Evolutionary conservation across 1,284 basidiomycete genomes (phyloP).

Genomic region (Cystodermella granulosa): DNA sequence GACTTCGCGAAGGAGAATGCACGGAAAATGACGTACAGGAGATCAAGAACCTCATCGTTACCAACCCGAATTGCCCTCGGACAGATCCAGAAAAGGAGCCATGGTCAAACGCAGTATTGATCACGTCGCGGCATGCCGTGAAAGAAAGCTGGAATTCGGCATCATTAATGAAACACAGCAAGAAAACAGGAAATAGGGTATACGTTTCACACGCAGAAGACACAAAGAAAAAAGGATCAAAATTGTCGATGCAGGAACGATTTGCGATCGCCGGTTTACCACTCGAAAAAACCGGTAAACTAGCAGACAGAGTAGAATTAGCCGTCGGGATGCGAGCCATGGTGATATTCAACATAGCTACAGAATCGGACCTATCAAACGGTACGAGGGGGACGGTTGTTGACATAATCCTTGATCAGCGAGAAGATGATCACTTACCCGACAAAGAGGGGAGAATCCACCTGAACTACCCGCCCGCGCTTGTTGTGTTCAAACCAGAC

Average conservation of each 20-base stretch:
- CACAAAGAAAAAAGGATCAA: too few species aligned
- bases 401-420: slow-evolving; percentile 20
- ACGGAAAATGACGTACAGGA: slow-evolving; percentile 21
- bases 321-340: slow-evolving; percentile 24
- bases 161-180: too few species aligned
- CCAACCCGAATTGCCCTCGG: slow-evolving; percentile 6
- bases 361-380: slow-evolving; percentile 24
- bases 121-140: too few species aligned
- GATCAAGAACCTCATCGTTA: slow-evolving; percentile 22
- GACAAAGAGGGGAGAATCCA: not conserved
- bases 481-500: slow-evolving; percentile 15
- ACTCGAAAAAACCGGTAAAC: slow-evolving; percentile 11
- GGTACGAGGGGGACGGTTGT: slow-evolving; percentile 20
- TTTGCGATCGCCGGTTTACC: slow-evolving; percentile 3
- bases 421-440: slow-evolving; percentile 7
- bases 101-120: slow-evolving; percentile 29
- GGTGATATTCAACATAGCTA: slow-evolving; percentile 21
- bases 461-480: slow-evolving; percentile 14
- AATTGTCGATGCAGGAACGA: not conserved
- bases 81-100: slow-evolving; percentile 14
- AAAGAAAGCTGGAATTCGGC: too few species aligned
- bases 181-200: too few species aligned
- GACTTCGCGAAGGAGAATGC: slow-evolving; percentile 22
- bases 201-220: slow-evolving; percentile 36
- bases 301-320: slow-evolving; percentile 12